These are phyloP conservation scores for Trichoderma koningii DNA, from an alignment of 2,329 filamentous ascomycete species.

Conservation along the genomic window DNA sequence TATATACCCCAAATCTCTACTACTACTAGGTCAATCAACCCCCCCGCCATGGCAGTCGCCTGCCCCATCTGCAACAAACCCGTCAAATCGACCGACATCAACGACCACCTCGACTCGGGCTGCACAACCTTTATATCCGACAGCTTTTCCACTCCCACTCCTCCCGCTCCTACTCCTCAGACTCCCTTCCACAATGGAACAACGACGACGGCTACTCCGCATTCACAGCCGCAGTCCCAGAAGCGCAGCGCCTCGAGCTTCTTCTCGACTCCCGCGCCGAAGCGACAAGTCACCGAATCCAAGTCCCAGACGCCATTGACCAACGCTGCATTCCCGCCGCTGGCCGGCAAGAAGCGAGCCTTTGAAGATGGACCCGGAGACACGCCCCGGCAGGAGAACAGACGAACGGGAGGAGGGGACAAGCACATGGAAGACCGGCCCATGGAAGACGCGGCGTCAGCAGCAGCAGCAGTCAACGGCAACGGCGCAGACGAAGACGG, in stretches of 20 bases:
- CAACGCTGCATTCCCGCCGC: constrained; percentile 39
- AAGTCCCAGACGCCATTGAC: constrained; percentile 40
- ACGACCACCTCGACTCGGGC: constrained; percentile 84
- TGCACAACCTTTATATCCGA: constrained; percentile 70
- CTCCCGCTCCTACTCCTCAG: constrained; percentile 37
- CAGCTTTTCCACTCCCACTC: constrained; percentile 35
- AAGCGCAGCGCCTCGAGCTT: constrained; percentile 60
- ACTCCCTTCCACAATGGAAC: constrained; percentile 2
- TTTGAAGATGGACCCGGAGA: constrained; percentile 58
- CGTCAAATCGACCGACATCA: constrained; percentile 76
- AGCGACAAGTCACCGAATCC: constrained; percentile 46
- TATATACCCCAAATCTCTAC: background rate
- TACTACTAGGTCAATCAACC: too few relatives aligned
- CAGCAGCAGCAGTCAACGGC: background rate
- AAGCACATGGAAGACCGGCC: constrained; percentile 1
- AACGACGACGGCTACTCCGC: constrained; percentile 35
- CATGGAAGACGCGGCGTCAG: constrained; percentile 25
- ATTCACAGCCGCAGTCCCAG: constrained; percentile 40
- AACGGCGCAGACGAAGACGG: constrained; percentile 40
- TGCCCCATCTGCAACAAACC: constrained; percentile 80
- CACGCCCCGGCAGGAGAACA: too few relatives aligned
- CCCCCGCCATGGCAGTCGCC: constrained; percentile 47
- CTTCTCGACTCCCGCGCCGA: constrained; percentile 63
- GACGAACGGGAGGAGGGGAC: constrained; percentile 8
- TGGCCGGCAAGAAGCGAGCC: constrained; percentile 50